Percentiles rank a stretch among this genome's conserved stretches.
phyloP scores from a whole-genome alignment of 305 asterid species.

The Fraxinus xanthoxyloides region DNA sequence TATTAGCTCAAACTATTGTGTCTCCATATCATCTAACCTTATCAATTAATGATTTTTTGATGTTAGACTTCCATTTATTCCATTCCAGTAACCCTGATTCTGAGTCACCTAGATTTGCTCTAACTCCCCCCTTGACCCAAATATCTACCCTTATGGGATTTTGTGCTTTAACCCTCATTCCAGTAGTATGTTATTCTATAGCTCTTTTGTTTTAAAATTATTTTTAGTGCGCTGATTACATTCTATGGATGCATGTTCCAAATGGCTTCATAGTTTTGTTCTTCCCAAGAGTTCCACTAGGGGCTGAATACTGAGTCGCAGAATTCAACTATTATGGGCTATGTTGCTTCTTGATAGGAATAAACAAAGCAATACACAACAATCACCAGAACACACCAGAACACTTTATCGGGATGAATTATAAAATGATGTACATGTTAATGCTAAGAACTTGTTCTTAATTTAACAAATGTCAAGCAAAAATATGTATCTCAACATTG shows the following conservation, averaged over 20 bases:
- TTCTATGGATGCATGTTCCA: neutral
- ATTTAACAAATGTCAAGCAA: neutral
- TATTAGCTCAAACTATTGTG: neutral
- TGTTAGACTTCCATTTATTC: neutral
- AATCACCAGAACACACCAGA: neutral
- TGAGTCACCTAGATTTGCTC: neutral
- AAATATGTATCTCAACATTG: neutral
- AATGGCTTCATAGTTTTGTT: neutral
- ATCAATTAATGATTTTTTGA: neutral
- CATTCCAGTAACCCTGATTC: neutral
- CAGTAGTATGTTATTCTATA: neutral
- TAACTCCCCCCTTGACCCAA: neutral
- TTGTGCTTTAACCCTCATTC: neutral
- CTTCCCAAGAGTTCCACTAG: neutral
- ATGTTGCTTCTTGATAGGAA: neutral
- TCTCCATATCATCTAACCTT: neutral
- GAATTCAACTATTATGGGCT: neutral
- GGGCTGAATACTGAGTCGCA: neutral
- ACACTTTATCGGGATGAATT: neutral
- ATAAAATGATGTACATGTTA: neutral
- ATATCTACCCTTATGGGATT: neutral
- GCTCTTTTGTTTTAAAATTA: neutral
- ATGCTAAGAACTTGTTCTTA: neutral
- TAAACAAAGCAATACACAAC: neutral
- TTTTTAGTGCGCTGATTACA: neutral